Conservation (phyloP, 2,329 filamentous ascomycete genomes). For the Claviceps digitariae region DNA sequence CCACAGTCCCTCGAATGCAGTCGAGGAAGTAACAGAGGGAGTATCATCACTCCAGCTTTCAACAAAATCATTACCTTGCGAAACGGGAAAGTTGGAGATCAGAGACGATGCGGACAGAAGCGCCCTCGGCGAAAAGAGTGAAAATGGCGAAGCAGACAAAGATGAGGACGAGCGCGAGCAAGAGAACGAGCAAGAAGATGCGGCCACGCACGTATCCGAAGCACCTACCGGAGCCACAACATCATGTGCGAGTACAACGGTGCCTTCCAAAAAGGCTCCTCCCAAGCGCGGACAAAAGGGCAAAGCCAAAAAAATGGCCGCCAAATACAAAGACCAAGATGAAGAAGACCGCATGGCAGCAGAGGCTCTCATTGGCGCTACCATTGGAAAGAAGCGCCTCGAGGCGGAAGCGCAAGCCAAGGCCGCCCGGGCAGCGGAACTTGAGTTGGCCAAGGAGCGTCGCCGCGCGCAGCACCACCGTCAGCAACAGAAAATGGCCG, state of each 20-base stretch:
- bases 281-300: conserved; percentile 61
- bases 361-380: conserved; percentile 73
- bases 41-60: conserved; percentile 13
- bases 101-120: background rate
- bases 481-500: conserved; percentile 60
- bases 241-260: background rate
- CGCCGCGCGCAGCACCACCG: conserved; percentile 68
- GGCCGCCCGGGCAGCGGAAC: conserved; percentile 52
- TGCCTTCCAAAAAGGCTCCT: conserved; percentile 25
- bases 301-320: conserved; percentile 76
- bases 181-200: conserved; percentile 8
- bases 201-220: conserved; percentile 9
- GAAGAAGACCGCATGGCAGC: conserved; percentile 81
- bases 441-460: conserved; percentile 57
- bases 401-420: conserved; percentile 57
- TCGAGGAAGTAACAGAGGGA: conserved; percentile 13
- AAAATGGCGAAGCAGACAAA: conserved; percentile 8
- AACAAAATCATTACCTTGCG: conserved; percentile 6
- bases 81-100: background rate
- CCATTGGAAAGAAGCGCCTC: conserved; percentile 50
- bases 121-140: background rate
- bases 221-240: conserved; percentile 5
- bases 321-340: conserved; percentile 88
- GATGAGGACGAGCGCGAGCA: conserved; percentile 5
- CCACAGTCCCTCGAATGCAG: conserved; percentile 13